These are phyloP conservation scores for Psilocybe cubensis DNA, from an alignment of 768 basidiomycete species.

Conservation along the genomic window DNA sequence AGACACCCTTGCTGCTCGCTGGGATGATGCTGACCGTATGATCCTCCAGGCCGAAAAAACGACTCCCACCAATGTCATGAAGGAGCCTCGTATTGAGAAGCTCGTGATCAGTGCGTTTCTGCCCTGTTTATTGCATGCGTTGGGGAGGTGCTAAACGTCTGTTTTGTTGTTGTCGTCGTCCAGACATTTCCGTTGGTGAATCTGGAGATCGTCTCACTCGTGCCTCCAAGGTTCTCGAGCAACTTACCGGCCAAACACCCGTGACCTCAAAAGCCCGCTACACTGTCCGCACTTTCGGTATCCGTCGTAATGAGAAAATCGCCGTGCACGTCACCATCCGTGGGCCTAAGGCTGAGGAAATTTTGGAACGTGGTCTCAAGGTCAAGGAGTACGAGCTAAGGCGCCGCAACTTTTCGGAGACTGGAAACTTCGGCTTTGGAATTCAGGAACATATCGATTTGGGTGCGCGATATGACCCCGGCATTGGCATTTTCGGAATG, in stretches of 20 bases:
- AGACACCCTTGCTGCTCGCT: conserved; percentile 1
- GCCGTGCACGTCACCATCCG: conserved; percentile 98
- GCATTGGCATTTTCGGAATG: conserved; percentile 99
- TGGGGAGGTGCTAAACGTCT: conserved; percentile 7
- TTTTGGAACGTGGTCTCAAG: conserved; percentile 97
- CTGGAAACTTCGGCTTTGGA: conserved; percentile 99
- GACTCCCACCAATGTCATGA: conserved; percentile 91
- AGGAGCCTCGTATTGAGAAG: conserved; percentile 97
- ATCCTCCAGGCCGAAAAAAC: conserved; percentile 85
- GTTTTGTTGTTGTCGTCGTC: conserved; percentile 11
- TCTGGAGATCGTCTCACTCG: conserved; percentile 98
- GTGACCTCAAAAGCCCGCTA: conserved; percentile 99
- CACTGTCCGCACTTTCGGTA: conserved; percentile 98
- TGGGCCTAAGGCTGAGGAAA: conserved; percentile 99
- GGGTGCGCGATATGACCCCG: conserved; percentile 97
- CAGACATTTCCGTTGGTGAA: conserved; percentile 99
- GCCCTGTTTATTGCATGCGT: background rate
- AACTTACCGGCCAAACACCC: conserved; percentile 98
- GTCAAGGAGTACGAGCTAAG: conserved; percentile 99
- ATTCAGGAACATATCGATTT: conserved; percentile 99
- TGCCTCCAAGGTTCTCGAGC: conserved; percentile 98
- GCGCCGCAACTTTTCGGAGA: conserved; percentile 97
- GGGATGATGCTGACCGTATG: conserved; percentile 13
- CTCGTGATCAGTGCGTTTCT: conserved; percentile 93
- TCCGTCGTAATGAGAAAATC: conserved; percentile 99